Evolutionary conservation across 768 basidiomycete species (phyloP), one percentile per base, ranked within the genome.

Genomic region (Daedalea quercina): DNA sequence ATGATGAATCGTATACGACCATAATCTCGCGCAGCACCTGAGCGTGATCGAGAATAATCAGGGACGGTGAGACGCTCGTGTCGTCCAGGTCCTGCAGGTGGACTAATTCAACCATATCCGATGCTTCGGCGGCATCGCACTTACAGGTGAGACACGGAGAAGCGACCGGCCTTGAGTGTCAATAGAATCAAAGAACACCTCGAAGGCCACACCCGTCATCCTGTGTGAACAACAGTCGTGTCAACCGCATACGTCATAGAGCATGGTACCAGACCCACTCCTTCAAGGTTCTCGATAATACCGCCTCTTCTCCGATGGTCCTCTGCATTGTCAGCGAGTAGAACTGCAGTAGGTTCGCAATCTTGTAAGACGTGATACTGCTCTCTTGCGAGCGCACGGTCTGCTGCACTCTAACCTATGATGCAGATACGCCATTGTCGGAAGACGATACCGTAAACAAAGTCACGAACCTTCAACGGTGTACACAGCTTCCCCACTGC

Each of bases 311-410:
- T 0, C 96, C 96, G 41, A 97, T 85, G 1, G 94, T 97, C 45
- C 91, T 78, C 47, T 82, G 78, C 93, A 99, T 96, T 3, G 94
- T 97, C 28, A 93, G 68, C 64, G 85, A 73, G 66, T 98, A 99
- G 65, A 98, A 99, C 58, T 95, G 91, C 9, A 99, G 69, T n/a
- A 98, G 74, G 61, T 95, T 97, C 44, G 92, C 86, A 48, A 98
- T 84, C 67, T 91, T 94, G 73, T 93, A 99, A 0, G 89, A 83
- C 43, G 87, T 81, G 54, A 98, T 92, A 54, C 87, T 85, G 59
- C 90, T 94, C 68, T 97, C 95, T 65, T 99, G 95, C 0, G 87
- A 90, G 41, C 87, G 82, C 28, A 96, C 82, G 2, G 94, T 96
- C 66, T 98, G 94, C 62, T 90, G 82, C n/a, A 97, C 87, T 24